Percentiles rank a stretch among this genome's conserved stretches.
Evolutionary conservation across 495 filamentous ascomycete species (phyloP).

Genomic region (Podospora bellae-mahoneyi): DNA sequence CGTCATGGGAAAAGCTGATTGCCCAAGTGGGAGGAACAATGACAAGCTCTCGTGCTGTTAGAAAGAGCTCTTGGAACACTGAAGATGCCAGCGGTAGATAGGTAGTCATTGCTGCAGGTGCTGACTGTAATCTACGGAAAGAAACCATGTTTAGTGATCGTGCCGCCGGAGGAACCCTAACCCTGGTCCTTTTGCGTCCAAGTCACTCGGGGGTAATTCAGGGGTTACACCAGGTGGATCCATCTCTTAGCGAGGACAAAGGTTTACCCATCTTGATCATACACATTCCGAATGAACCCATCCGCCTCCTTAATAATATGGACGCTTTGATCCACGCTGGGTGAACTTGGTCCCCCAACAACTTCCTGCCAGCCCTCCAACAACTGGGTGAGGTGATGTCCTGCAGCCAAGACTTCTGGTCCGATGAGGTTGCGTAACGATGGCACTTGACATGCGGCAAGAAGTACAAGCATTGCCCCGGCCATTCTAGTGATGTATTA

Average conservation of each 20-base stretch:
- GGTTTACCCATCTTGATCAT: constrained; percentile 7
- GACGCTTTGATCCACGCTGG: constrained; percentile 36
- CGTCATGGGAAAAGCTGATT: no score
- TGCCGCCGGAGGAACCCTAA: neutral
- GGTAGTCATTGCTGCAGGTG: neutral
- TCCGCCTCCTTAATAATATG: constrained; percentile 34
- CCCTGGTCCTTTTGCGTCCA: neutral
- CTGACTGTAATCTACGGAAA: neutral
- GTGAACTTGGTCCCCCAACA: constrained; percentile 29
- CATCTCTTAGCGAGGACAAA: neutral
- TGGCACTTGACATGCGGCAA: constrained; percentile 28
- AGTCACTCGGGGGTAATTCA: neutral
- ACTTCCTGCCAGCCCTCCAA: constrained; percentile 30
- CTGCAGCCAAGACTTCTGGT: constrained; percentile 28
- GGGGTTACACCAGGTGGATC: neutral
- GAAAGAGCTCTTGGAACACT: no score
- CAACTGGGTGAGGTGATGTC: constrained; percentile 28
- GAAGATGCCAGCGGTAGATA: neutral
- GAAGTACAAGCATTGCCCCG: constrained; percentile 34
- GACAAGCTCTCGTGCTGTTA: no score
- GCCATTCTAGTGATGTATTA: constrained; percentile 29
- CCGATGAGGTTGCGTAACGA: constrained; percentile 24
- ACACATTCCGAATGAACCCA: constrained; percentile 28
- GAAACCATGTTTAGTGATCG: neutral
- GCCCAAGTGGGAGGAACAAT: no score